These are phyloP conservation scores for Iris pallida DNA, from an alignment of 116 monocot species.

Conservation along the genomic window DNA sequence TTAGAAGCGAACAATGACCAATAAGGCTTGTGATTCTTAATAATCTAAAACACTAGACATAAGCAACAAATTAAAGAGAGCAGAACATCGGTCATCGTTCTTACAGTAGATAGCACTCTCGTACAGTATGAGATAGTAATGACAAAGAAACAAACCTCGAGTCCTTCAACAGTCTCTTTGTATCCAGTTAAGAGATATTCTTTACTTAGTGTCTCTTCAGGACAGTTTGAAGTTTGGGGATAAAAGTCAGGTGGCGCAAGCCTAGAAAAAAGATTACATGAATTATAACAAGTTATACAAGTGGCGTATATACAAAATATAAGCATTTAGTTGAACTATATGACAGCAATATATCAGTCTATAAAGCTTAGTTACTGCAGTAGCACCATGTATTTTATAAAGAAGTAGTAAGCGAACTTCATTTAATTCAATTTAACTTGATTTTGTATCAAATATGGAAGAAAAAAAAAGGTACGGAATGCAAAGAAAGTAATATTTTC, in stretches of 20 bases:
- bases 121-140: background rate
- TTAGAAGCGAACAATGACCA: background rate
- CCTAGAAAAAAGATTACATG: conserved; percentile 23
- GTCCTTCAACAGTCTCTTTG: conserved; percentile 97
- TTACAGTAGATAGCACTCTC: too few species aligned
- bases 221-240: conserved; percentile 86
- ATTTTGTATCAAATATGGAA: background rate
- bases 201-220: conserved; percentile 84
- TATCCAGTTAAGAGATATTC: conserved; percentile 92
- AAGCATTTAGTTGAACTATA: too few species aligned
- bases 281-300: background rate
- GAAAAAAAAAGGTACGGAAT: background rate
- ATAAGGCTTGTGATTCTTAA: background rate
- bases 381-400: background rate
- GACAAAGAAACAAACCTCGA: conserved; percentile 61
- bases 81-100: background rate
- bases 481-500: too few species aligned
- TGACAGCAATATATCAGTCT: background rate
- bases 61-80: conserved; percentile 5
- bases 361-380: background rate
- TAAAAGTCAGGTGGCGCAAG: conserved; percentile 94
- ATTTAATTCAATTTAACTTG: background rate
- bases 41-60: background rate
- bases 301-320: background rate
- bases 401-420: background rate